Evolutionary conservation across 2,329 filamentous ascomycete genomes (phyloP).

Genomic region (Colletotrichum truncatum): DNA sequence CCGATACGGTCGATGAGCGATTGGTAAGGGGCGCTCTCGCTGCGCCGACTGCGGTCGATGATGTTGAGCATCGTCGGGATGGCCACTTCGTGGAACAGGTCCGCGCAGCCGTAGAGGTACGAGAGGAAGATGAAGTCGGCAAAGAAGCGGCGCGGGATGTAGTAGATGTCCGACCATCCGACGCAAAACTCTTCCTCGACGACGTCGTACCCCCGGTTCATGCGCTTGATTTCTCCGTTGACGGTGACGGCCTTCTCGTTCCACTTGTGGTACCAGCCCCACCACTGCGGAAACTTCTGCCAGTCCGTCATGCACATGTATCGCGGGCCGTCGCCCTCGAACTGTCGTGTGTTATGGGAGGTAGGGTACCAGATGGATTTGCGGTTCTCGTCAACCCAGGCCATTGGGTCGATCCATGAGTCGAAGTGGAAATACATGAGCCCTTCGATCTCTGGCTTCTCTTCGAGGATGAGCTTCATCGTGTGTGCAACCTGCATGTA

Average conservation of each 20-base stretch:
- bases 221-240: conserved; percentile 21
- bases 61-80: conserved; percentile 43
- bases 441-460: conserved; percentile 36
- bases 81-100: conserved; percentile 41
- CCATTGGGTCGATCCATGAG: conserved; percentile 42
- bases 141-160: conserved; percentile 42
- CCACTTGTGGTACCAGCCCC: conserved; percentile 30
- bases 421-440: conserved; percentile 44
- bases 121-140: conserved; percentile 40
- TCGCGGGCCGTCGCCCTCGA: conserved; percentile 26
- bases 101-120: conserved; percentile 34
- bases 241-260: conserved; percentile 28
- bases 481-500: conserved; percentile 38
- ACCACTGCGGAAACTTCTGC: conserved; percentile 33
- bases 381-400: conserved; percentile 36
- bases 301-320: conserved; percentile 35
- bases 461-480: conserved; percentile 40
- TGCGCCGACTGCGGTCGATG: conserved; percentile 37
- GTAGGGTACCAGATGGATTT: conserved; percentile 39
- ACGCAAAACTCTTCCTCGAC: conserved; percentile 37
- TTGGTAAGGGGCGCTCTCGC: background rate
- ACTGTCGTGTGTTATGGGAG: conserved; percentile 23
- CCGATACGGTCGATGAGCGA: conserved; percentile 30
- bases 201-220: conserved; percentile 18
- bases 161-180: conserved; percentile 45